Base-by-base conservation (phyloP, 345 rosid species). In the Angophora floribunda region DNA sequence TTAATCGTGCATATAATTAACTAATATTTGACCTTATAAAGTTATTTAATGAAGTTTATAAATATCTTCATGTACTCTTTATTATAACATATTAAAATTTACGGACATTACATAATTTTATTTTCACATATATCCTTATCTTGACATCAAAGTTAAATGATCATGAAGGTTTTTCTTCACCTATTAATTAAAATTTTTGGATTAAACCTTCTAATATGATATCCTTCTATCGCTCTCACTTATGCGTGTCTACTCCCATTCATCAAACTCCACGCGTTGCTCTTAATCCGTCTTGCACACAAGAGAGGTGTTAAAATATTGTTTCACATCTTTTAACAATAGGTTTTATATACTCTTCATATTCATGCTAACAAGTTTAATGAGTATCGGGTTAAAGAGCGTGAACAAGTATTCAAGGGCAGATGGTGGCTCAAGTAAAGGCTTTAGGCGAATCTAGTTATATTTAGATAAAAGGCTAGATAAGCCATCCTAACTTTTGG, bases 191-290 rank as follows among this genome's bases (percentile, higher is more conserved):
- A 75, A 36, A 12, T 9, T 36, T 36, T 19, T 36, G 4, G 7
- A 5, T 36, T 13, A 4, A 4, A 6, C 7, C 21, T 41, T 36
- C 22, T 75, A 75, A 24, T 13, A 22, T 4, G 11, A 8, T 1
- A 36, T 4, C 17, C 44, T 67, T 22, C 5, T 67, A 4, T 5
- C 49, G 1, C 49, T 5, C 47, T 17, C 0, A 26, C 4, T 4
- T 19, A 9, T 19, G 7, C 6, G 6, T 49, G 3, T 75, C 47
- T 22, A 7, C 6, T 8, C 6, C 45, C 0, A 15, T 67, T 10
- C 2, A 6, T 36, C 26, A 36, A 36, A 36, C 3, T 75, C 1
- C 7, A 36, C 0, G 4, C 1, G 0, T 13, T 3, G 2, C 3
- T 36, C 4, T 13, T 75, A 36, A 32, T 70, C 36, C 6, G 24